These are phyloP conservation scores for Lecanicillium sp. DNA, from an alignment of 2,329 filamentous ascomycete genomes.

Conservation along the genomic window DNA sequence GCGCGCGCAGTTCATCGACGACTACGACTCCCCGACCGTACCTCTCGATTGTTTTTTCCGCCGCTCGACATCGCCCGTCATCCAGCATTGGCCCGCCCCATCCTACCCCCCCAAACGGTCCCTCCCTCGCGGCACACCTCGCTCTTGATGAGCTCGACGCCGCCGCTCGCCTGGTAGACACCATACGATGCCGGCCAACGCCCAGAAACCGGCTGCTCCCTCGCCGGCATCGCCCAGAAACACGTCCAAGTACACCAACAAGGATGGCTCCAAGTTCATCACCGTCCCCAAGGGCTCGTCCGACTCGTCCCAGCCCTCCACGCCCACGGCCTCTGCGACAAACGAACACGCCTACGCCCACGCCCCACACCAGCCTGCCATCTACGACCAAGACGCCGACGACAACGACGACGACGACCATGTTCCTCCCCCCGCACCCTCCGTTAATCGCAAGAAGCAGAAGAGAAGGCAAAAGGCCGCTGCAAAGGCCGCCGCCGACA, in stretches of 20 bases:
- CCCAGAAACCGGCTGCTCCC: slow-evolving; percentile 43
- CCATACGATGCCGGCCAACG: slow-evolving; percentile 45
- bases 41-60: no score
- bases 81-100: background rate
- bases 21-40: no score
- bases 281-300: slow-evolving; percentile 54
- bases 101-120: slow-evolving; percentile 1
- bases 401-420: slow-evolving; percentile 18
- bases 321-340: slow-evolving; percentile 38
- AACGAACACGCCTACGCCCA: slow-evolving; percentile 20
- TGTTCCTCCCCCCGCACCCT: slow-evolving; percentile 32
- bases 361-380: slow-evolving; percentile 20
- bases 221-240: slow-evolving; percentile 46
- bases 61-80: background rate
- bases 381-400: slow-evolving; percentile 1
- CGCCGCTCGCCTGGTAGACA: slow-evolving; percentile 27
- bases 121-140: slow-evolving; percentile 15
- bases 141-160: slow-evolving; percentile 34
- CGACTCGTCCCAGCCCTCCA: slow-evolving; percentile 49
- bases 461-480: slow-evolving; percentile 86
- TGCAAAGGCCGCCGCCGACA: slow-evolving; percentile 52
- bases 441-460: slow-evolving; percentile 89
- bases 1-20: background rate
- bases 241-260: slow-evolving; percentile 59
- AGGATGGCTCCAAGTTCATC: slow-evolving; percentile 64